phyloP scores from a whole-genome alignment of 2,329 filamentous ascomycete species.

The Akanthomyces uredinophilus region DNA sequence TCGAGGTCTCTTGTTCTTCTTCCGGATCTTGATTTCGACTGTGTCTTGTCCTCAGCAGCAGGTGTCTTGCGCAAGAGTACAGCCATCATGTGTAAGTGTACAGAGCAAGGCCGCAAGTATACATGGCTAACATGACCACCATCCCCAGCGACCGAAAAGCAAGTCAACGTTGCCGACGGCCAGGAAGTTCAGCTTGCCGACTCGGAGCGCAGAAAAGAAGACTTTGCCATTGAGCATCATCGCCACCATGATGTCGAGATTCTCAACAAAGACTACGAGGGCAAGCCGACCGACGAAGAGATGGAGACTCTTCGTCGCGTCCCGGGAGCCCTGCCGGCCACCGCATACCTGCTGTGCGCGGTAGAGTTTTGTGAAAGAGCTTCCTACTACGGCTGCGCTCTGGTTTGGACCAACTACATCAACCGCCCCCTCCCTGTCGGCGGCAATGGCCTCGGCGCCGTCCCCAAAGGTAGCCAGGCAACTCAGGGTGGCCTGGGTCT shows the following conservation, averaged over 20 bases:
- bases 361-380: conserved; percentile 58
- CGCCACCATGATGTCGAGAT: conserved; percentile 16
- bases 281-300: conserved; percentile 50
- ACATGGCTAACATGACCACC: neutral
- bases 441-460: conserved; percentile 42
- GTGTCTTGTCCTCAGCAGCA: neutral
- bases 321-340: conserved; percentile 44
- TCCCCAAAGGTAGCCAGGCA: conserved; percentile 33
- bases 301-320: conserved; percentile 47
- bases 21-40: neutral
- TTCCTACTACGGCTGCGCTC: conserved; percentile 47
- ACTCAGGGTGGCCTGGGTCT: conserved; percentile 56
- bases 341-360: conserved; percentile 52
- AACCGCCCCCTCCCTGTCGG: conserved; percentile 52
- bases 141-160: neutral
- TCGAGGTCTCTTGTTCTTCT: neutral
- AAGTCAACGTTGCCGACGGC: neutral
- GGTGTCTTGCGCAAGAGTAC: neutral
- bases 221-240: neutral
- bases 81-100: conserved; percentile 7
- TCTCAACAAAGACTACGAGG: conserved; percentile 25
- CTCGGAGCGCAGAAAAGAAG: neutral
- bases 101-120: neutral
- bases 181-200: conserved; percentile 1
- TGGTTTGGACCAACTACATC: conserved; percentile 50